A percentile compares a stretch with the other conserved stretches of the same genome.
Conservation (phyloP, 179 eudicot genomes). For the Camellia oleifera region DNA sequence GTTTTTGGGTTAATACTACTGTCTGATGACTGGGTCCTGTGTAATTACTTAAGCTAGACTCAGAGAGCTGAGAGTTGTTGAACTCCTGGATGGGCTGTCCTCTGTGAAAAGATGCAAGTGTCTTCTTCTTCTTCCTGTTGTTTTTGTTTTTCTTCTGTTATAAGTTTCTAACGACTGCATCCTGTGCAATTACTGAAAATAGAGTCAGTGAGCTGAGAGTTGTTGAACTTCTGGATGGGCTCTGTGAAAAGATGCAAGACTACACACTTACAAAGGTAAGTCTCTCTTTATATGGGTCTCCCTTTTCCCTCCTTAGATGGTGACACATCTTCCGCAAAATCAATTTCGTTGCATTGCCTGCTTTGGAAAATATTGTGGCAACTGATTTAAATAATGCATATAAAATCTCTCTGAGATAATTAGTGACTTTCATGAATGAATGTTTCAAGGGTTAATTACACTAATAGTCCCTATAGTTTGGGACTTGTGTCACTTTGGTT, state of each 20-base stretch:
- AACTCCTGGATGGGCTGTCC: constrained; percentile 83
- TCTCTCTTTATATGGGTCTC: not conserved
- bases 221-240: constrained; percentile 95
- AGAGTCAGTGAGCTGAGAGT: constrained; percentile 96
- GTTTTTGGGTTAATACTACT: not conserved
- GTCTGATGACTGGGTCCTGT: constrained; percentile 3
- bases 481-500: no score
- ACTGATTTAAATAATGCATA: constrained; percentile 7
- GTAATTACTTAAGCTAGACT: constrained; percentile 43
- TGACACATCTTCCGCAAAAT: constrained; percentile 3
- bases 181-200: constrained; percentile 19
- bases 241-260: constrained; percentile 96
- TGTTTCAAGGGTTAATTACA: not conserved
- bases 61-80: constrained; percentile 94
- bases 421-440: not conserved
- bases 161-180: constrained; percentile 4
- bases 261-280: constrained; percentile 80
- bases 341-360: not conserved
- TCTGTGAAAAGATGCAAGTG: constrained; percentile 90
- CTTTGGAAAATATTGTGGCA: constrained; percentile 7
- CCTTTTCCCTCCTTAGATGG: not conserved
- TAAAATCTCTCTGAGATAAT: not conserved
- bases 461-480: no score
- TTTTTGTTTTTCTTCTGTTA: not conserved
- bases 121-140: not conserved